Base-by-base conservation (phyloP, 2,329 filamentous ascomycete genomes). In the Stemphylium lycopersici region DNA sequence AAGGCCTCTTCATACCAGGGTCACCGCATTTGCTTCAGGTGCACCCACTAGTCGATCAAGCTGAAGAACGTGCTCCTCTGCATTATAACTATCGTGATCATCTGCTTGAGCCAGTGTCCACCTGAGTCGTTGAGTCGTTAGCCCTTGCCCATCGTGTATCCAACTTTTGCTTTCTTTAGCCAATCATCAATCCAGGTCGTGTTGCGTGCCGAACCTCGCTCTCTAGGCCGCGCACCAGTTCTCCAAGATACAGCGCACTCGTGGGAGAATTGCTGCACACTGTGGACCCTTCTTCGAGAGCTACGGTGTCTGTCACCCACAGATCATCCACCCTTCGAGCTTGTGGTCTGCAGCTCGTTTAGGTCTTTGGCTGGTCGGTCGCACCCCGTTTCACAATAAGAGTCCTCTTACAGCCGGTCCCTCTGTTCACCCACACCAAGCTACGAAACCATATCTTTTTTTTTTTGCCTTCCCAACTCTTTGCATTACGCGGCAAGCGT, bases 191-290 rank as follows among this genome's bases (percentile, higher is more conserved):
- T 34, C 7, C 50, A 38, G 37, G 18, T 31, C 20, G 41, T 15
- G 43, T 49, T 57, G 54, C 54, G 54, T 57, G 54, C 54, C 32
- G 18, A 44, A 41, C 18, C 24, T 57, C 44, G 45, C 50, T 52
- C 48, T 31, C 39, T 37, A 38, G 18, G 33, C 48, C 31, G 52
- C 40, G 37, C 50, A 18, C 26, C 45, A 38, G 13, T 39, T 46
- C 40, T 45, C 26, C 32, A 54, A 36, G 18, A 20, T 36, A 34
- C 12, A 38, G 31, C 38, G 16, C 10, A 24, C 26, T 24, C 32
- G 26, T 31, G 13, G 16, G 13, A 13, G 15, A 16, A 24, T 38
- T 15, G 33, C 22, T 42, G 44, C 44, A 22, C 39, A n/a, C 36
- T 18, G 34, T 13, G 40, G 20, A 10, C 11, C 32, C 10, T 13